Evolutionary conservation across 495 filamentous ascomycete genomes (phyloP).

Genomic region (Clavariopsis aquatica): DNA sequence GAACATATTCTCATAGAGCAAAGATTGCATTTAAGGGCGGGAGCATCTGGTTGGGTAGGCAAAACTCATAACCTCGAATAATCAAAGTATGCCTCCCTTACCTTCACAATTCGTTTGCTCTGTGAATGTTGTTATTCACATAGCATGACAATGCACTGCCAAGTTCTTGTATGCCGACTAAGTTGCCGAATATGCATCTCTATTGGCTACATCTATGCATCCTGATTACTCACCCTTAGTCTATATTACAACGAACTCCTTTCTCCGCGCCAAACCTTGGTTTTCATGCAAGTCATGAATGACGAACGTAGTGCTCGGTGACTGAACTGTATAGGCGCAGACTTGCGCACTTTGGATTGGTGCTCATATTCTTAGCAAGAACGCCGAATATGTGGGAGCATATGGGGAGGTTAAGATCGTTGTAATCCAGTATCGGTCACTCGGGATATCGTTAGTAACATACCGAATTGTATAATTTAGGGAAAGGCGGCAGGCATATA

Average conservation of each 20-base stretch:
- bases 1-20: conserved; percentile 26
- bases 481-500: background rate
- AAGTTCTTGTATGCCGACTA: background rate
- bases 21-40: background rate
- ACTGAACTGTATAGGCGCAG: background rate
- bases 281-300: background rate
- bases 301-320: background rate
- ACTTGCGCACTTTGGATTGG: background rate
- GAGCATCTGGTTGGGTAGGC: background rate
- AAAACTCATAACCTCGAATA: background rate
- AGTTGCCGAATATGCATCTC: background rate
- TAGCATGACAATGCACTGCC: background rate
- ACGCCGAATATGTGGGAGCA: background rate
- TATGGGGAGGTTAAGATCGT: no score
- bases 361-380: background rate
- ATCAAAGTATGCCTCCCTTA: no score
- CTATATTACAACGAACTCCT: background rate
- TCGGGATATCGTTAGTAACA: conserved; percentile 6
- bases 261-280: background rate
- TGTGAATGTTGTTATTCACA: no score
- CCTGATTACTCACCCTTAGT: background rate
- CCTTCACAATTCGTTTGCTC: no score
- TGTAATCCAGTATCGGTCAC: background rate
- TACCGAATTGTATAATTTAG: no score
- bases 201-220: background rate